Evolutionary conservation across 176 grass and related monocot genomes (phyloP).

Genomic region (Oryza nivara): DNA sequence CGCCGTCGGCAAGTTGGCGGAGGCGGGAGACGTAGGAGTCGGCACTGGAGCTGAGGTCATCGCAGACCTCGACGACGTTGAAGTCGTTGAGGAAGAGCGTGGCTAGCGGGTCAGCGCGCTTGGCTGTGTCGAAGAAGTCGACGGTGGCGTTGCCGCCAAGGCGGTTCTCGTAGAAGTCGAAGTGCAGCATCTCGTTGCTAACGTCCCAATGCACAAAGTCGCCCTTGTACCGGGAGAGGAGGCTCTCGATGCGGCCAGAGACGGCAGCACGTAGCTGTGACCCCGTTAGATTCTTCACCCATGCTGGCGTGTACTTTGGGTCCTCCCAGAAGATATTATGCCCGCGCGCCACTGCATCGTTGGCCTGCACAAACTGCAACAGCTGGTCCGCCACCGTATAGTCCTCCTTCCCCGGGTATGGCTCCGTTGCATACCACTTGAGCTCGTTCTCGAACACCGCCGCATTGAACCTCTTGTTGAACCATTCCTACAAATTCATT

Average conservation of each 20-base stretch:
- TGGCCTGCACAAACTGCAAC: constrained; percentile 58
- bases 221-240: constrained; percentile 71
- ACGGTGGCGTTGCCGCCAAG: constrained; percentile 67
- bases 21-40: constrained; percentile 69
- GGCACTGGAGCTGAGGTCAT: constrained; percentile 74
- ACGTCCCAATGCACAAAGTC: constrained; percentile 99
- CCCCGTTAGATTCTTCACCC: constrained; percentile 79
- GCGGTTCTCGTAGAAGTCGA: constrained; percentile 86
- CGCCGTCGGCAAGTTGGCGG: constrained; percentile 58
- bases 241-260: constrained; percentile 61
- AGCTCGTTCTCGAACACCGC: constrained; percentile 98
- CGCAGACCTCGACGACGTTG: constrained; percentile 83
- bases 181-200: constrained; percentile 95
- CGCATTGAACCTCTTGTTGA: constrained; percentile 64
- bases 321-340: constrained; percentile 99
- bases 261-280: constrained; percentile 62
- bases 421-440: constrained; percentile 95
- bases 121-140: constrained; percentile 76
- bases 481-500: constrained; percentile 63
- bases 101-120: constrained; percentile 68
- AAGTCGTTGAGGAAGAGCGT: constrained; percentile 97
- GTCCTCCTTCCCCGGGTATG: constrained; percentile 61
- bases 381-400: constrained; percentile 64
- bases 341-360: constrained; percentile 65
- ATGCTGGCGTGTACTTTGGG: constrained; percentile 65